Evolutionary conservation across 164 flowering plant genomes (phyloP).

Genomic region (Cinnamomum chago): DNA sequence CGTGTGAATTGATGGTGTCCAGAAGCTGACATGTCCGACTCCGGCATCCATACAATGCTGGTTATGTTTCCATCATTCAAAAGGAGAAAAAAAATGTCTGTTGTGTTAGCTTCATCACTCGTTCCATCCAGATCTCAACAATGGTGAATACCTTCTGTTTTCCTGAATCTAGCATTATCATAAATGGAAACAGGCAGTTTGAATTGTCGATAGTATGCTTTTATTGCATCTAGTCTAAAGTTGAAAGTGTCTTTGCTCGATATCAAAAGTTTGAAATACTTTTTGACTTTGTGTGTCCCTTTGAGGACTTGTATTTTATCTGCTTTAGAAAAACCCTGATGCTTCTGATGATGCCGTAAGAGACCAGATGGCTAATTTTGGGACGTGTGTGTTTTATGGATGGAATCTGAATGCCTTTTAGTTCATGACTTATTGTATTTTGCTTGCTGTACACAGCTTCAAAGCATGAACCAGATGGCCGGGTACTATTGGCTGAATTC

Average conservation of each 20-base stretch:
- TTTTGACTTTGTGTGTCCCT: not conserved
- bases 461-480: slow-evolving; percentile 94
- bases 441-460: slow-evolving; percentile 36
- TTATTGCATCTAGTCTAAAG: not conserved
- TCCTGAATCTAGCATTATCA: not conserved
- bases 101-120: not conserved
- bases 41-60: not conserved
- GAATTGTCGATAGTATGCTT: not conserved
- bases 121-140: not conserved
- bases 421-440: not conserved
- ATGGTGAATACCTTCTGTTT: not conserved
- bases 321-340: not conserved
- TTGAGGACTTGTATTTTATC: not conserved
- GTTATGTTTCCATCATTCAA: not conserved
- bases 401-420: not conserved
- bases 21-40: not conserved
- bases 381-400: not conserved
- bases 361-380: not conserved
- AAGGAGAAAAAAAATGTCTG: not conserved
- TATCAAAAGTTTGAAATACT: not conserved
- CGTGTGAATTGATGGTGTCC: not conserved
- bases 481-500: slow-evolving; percentile 90
- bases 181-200: not conserved
- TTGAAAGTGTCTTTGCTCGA: not conserved
- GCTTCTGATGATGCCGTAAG: not conserved